Conservation (phyloP, 2,329 filamentous ascomycete genomes). For the Phyllosticta ampelicida region DNA sequence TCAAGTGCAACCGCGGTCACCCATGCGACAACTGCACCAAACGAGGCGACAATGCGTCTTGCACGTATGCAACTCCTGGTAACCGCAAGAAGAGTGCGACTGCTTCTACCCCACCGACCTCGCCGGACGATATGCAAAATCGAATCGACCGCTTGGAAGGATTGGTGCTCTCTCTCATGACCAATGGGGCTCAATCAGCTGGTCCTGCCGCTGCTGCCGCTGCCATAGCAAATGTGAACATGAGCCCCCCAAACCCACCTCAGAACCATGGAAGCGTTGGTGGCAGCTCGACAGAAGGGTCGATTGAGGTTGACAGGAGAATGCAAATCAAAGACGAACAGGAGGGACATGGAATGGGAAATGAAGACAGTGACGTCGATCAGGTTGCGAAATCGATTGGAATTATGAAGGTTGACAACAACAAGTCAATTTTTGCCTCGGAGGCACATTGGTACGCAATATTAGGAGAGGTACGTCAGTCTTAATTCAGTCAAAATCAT, state of each 20-base stretch:
- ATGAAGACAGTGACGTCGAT: constrained; percentile 52
- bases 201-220: constrained; percentile 50
- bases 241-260: constrained; percentile 19
- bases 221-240: constrained; percentile 35
- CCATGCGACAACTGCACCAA: constrained; percentile 94
- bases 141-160: constrained; percentile 92
- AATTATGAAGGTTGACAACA: constrained; percentile 43
- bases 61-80: constrained; percentile 63
- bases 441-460: constrained; percentile 45
- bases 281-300: constrained; percentile 27
- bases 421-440: constrained; percentile 37
- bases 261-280: constrained; percentile 25
- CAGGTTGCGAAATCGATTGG: constrained; percentile 40
- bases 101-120: constrained; percentile 46
- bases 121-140: constrained; percentile 95
- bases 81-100: constrained; percentile 59
- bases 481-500: background rate
- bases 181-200: constrained; percentile 59
- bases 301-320: constrained; percentile 47
- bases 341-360: constrained; percentile 23
- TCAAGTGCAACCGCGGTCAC: constrained; percentile 87
- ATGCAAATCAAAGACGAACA: constrained; percentile 44
- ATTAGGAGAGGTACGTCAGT: constrained; percentile 35
- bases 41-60: constrained; percentile 68
- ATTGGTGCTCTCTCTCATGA: constrained; percentile 87